phyloP scores from a whole-genome alignment of 768 basidiomycete species.

The Daedaleopsis sinensis region DNA sequence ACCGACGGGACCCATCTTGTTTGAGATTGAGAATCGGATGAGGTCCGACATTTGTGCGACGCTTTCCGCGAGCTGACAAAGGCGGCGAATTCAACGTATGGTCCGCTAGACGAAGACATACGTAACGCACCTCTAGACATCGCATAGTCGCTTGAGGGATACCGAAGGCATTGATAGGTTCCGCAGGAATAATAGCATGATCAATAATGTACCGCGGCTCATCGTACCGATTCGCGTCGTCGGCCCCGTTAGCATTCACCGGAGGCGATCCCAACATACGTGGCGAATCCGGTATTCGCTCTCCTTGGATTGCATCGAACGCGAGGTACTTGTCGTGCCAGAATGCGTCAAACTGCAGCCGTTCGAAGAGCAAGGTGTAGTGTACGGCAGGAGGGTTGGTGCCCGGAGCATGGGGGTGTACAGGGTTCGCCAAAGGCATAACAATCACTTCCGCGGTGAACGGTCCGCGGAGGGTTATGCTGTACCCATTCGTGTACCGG shows the following conservation, averaged over 20 bases:
- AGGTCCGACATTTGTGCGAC: slow-evolving; percentile 81
- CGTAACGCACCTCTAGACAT: slow-evolving; percentile 68
- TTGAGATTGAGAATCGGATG: slow-evolving; percentile 62
- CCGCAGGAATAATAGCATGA: slow-evolving; percentile 69
- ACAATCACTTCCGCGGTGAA: slow-evolving; percentile 63
- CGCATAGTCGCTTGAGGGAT: slow-evolving; percentile 90
- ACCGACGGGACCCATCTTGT: slow-evolving; percentile 67
- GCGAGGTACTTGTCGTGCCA: slow-evolving; percentile 74
- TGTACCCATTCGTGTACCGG: slow-evolving; percentile 78
- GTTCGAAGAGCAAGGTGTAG: slow-evolving; percentile 63
- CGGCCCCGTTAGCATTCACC: slow-evolving; percentile 7
- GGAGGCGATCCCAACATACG: slow-evolving; percentile 23
- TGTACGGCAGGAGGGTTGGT: background rate
- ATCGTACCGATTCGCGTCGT: slow-evolving; percentile 59
- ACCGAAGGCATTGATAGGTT: slow-evolving; percentile 87
- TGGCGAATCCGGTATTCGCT: slow-evolving; percentile 46
- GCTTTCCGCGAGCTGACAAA: slow-evolving; percentile 71
- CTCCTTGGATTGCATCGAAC: slow-evolving; percentile 62
- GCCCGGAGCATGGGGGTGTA: slow-evolving; percentile 10
- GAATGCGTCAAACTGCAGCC: slow-evolving; percentile 74
- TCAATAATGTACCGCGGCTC: slow-evolving; percentile 66
- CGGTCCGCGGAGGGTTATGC: slow-evolving; percentile 74
- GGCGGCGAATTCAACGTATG: slow-evolving; percentile 12
- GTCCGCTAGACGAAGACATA: background rate
- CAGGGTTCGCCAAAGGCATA: slow-evolving; percentile 28